Percentiles rank a stretch among this genome's conserved stretches.
phyloP scores from a whole-genome alignment of 352 stramenopile genomes.

The Pythium utonaiense region DNA sequence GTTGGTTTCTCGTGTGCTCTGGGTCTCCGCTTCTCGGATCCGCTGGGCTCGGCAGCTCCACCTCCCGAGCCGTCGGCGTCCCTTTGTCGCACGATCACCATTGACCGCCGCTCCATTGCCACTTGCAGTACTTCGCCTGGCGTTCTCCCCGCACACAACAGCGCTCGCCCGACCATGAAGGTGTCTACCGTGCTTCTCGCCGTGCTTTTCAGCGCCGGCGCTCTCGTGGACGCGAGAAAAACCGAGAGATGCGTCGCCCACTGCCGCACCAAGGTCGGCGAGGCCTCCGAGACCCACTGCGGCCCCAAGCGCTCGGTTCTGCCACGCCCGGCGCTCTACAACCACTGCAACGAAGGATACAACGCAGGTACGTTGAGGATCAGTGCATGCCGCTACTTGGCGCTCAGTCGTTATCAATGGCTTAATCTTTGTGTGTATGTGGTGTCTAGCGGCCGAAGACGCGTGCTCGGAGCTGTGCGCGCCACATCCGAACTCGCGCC shows the following conservation, averaged over 20 bases:
- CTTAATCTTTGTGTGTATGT: too few relatives aligned
- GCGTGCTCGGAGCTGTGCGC: constrained; percentile 7
- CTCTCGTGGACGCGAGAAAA: background rate
- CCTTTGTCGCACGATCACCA: background rate
- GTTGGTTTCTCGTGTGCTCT: background rate
- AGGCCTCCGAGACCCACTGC: constrained; percentile 14
- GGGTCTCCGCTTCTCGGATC: background rate
- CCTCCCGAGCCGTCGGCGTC: background rate
- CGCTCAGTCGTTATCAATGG: too few relatives aligned
- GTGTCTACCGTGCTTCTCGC: constrained; percentile 2
- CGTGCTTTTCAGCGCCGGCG: constrained; percentile 1
- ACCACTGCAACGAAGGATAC: constrained; percentile 22
- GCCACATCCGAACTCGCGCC: background rate
- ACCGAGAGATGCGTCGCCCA: background rate
- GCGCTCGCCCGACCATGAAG: constrained; percentile 1
- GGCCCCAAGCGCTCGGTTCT: constrained; percentile 13
- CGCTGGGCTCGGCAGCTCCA: too few relatives aligned
- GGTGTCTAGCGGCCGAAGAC: constrained; percentile 1
- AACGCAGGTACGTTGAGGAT: background rate
- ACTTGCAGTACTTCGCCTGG: background rate
- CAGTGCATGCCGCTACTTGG: too few relatives aligned
- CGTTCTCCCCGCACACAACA: background rate
- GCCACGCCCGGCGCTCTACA: constrained; percentile 25
- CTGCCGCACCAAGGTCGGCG: constrained; percentile 11
- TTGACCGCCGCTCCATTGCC: background rate